Percentiles rank a stretch among this genome's conserved stretches.
phyloP scores from a whole-genome alignment of 306 rosid genomes.

The Chamaecrista fasciculata region DNA sequence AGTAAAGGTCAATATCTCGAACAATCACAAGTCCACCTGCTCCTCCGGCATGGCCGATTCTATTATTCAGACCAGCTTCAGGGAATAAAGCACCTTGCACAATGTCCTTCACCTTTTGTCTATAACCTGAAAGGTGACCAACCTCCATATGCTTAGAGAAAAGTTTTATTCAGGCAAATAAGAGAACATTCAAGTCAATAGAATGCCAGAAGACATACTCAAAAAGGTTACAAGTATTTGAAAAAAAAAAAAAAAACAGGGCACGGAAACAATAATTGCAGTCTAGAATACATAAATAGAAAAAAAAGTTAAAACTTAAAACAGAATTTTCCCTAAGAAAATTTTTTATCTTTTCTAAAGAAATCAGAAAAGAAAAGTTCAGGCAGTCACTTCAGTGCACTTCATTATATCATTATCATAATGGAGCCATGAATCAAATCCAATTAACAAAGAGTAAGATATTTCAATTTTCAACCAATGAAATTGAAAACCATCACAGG shows the following conservation, averaged over 20 bases:
- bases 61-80: slow-evolving; percentile 77
- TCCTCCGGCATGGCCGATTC: slow-evolving; percentile 88
- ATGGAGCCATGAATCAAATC: neutral
- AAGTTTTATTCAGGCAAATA: neutral
- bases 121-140: slow-evolving; percentile 56
- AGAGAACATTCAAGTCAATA: neutral
- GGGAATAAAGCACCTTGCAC: slow-evolving; percentile 92
- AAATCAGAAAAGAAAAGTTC: neutral
- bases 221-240: slow-evolving; percentile 24
- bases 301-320: no score
- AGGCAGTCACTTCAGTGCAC: neutral
- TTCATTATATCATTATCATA: no score
- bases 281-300: neutral
- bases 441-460: neutral
- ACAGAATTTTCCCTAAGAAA: no score
- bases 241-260: neutral
- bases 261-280: neutral
- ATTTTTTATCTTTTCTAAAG: no score
- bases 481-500: neutral
- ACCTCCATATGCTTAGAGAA: neutral
- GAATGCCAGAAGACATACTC: neutral
- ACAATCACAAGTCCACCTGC: slow-evolving; percentile 94
- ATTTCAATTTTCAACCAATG: neutral
- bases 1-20: slow-evolving; percentile 80
- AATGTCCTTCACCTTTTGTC: slow-evolving; percentile 74